These are phyloP conservation scores for Polychaeton citri DNA, from an alignment of 2,329 filamentous ascomycete species.

Conservation along the genomic window DNA sequence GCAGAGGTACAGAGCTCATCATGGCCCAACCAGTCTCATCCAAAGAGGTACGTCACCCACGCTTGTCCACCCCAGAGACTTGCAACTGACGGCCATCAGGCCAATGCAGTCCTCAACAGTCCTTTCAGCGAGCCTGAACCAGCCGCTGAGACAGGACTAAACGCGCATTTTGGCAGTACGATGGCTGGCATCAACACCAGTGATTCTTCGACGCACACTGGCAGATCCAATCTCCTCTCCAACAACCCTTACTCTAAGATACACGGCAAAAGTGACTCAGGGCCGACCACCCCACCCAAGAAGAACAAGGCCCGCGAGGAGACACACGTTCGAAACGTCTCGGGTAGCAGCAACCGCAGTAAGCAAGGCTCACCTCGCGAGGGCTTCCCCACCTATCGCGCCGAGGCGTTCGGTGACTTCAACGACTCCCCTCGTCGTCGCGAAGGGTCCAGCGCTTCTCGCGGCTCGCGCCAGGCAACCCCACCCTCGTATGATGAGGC, in stretches of 20 bases:
- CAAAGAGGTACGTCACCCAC: constrained; percentile 7
- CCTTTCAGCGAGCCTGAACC: constrained; percentile 57
- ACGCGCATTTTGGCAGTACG: constrained; percentile 40
- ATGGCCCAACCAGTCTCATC: constrained; percentile 6
- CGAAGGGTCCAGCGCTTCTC: constrained; percentile 1
- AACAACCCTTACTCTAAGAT: constrained; percentile 28
- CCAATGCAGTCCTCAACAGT: constrained; percentile 53
- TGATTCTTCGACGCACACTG: constrained; percentile 11
- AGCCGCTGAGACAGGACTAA: constrained; percentile 52
- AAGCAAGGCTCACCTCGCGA: constrained; percentile 36
- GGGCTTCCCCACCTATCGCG: constrained; percentile 35
- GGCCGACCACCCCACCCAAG: constrained; percentile 7
- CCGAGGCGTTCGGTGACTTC: constrained; percentile 24
- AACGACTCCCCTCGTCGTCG: constrained; percentile 8
- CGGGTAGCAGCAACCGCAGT: constrained; percentile 21
- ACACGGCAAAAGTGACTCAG: constrained; percentile 10
- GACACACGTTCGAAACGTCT: neutral
- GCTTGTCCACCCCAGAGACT: too few relatives aligned
- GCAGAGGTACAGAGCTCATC: too few relatives aligned
- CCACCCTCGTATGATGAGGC: constrained; percentile 1
- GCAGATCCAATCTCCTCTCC: constrained; percentile 19
- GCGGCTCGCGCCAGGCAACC: constrained; percentile 11
- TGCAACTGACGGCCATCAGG: too few relatives aligned
- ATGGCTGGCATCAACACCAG: constrained; percentile 22
- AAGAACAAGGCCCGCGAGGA: constrained; percentile 6